Conservation (phyloP, 306 rosid genomes). For the Quercus dentata region DNA sequence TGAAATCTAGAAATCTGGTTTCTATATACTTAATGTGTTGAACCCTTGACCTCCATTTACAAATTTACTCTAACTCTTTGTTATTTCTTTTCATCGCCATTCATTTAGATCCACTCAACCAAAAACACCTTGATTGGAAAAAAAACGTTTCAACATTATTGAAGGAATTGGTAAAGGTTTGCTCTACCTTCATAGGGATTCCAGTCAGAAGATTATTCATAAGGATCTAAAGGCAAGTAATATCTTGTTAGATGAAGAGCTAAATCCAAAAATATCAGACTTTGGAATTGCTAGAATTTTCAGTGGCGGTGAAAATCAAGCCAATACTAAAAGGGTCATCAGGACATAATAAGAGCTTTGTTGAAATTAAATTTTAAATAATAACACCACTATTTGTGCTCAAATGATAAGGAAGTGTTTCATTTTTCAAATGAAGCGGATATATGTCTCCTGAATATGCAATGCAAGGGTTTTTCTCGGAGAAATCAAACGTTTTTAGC, state of each 20-base stretch:
- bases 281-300: slow-evolving; percentile 38
- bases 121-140: slow-evolving; percentile 16
- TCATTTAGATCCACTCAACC: neutral
- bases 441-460: slow-evolving; percentile 41
- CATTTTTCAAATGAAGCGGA: slow-evolving; percentile 15
- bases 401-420: neutral
- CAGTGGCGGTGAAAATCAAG: slow-evolving; percentile 11
- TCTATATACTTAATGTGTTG: too few species aligned
- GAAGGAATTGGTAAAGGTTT: slow-evolving; percentile 33
- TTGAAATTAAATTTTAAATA: too few species aligned
- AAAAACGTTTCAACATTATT: slow-evolving; percentile 24
- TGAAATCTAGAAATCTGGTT: too few species aligned
- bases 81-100: neutral
- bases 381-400: neutral
- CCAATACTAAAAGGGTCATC: slow-evolving; percentile 34
- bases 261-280: slow-evolving; percentile 39
- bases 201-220: slow-evolving; percentile 34
- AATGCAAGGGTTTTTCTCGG: slow-evolving; percentile 29
- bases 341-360: slow-evolving; percentile 30
- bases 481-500: slow-evolving; percentile 34
- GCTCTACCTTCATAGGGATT: slow-evolving; percentile 36
- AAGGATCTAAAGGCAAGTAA: slow-evolving; percentile 38
- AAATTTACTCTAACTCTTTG: too few species aligned
- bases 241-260: slow-evolving; percentile 28
- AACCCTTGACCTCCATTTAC: too few species aligned